Base-by-base conservation (phyloP, 495 filamentous ascomycete genomes). In the Penicillium salamii region DNA sequence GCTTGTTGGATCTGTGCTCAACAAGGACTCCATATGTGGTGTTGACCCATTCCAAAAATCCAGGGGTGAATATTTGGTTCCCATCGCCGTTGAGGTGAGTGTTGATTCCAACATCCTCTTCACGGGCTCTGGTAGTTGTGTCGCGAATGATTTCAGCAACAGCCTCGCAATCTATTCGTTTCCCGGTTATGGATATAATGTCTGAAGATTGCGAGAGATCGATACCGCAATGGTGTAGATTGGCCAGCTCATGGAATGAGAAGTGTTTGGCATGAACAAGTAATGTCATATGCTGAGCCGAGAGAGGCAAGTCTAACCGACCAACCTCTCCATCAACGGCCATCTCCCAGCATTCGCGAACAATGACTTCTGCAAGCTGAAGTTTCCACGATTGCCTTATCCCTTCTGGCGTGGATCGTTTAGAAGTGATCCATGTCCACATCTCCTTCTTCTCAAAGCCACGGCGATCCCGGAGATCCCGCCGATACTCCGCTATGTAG, bases 261-360 rank as follows among this genome's bases (percentile, higher is more conserved):
- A 74, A 72, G 32, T 68, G 47, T 19, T 65, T 46, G 19, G 65
- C 60, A 41, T 57, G 52, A 2, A 64, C 31, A 7, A 72, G 66
- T 29, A 75, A 38, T 7, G 53, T 50, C 14, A 71, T 38, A 4
- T 45, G 47, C 28, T 46, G 43, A 24, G 55, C 45, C 23, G 61
- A 56, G 12, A 78, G 37, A 11, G 44, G 58, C 13, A 78, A 62
- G 21, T 77, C 74, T 21, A 77, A 18, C 45, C 71, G 69, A 9
- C 76, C 76, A 31, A 69, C 29, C 43, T 76, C 70, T 20, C 62
- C 55, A n/a, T 34, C 34, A 13, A 70, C 40, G 7, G 55, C 66
- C 23, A 79, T 44, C 18, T 72, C 48, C 76, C 76, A 79, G 45
- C 63, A 69, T 15, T 72, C 66, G 11, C 71, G 63, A 39, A 77